These are phyloP conservation scores for Mucor indicus DNA, from an alignment of 371 early-diverging fungal genomes.

Conservation along the genomic window DNA sequence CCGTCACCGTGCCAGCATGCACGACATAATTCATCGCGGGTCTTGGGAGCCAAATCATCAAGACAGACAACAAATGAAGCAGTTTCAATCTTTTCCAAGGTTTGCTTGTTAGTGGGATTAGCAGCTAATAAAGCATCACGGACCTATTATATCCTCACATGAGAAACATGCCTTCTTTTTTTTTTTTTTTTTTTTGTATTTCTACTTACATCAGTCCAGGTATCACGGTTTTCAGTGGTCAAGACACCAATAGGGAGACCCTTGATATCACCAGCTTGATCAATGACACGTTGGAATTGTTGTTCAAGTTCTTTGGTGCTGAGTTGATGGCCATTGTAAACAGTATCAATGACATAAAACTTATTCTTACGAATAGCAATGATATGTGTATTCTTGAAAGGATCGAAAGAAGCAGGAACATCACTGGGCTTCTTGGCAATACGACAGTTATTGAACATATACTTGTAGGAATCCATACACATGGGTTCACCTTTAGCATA, in stretches of 20 bases:
- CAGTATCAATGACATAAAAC: constrained; percentile 77
- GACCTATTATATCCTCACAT: constrained; percentile 13
- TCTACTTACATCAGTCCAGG: constrained; percentile 81
- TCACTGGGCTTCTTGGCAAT: constrained; percentile 87
- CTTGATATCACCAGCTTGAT: constrained; percentile 67
- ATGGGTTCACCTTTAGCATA: constrained; percentile 74
- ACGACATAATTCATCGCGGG: constrained; percentile 76
- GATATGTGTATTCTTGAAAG: constrained; percentile 76
- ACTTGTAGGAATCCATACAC: constrained; percentile 90
- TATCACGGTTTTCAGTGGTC: constrained; percentile 91
- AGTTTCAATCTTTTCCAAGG: constrained; percentile 80
- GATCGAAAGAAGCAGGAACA: constrained; percentile 71
- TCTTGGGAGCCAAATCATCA: constrained; percentile 80
- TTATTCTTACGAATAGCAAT: constrained; percentile 89
- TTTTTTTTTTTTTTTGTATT: not conserved
- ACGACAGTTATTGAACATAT: constrained; percentile 95
- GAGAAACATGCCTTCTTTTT: not conserved
- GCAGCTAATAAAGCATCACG: constrained; percentile 65
- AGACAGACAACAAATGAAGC: constrained; percentile 85
- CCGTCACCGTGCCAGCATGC: constrained; percentile 94
- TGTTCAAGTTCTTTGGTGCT: constrained; percentile 82
- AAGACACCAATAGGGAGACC: constrained; percentile 82
- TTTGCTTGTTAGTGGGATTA: constrained; percentile 63
- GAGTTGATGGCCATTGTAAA: constrained; percentile 75
- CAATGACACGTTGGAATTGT: constrained; percentile 74